Evolutionary conservation across 1,139 yeast species (phyloP), one percentile per base, ranked within the genome.

Genomic region (Suhomyces bribrorum): DNA sequence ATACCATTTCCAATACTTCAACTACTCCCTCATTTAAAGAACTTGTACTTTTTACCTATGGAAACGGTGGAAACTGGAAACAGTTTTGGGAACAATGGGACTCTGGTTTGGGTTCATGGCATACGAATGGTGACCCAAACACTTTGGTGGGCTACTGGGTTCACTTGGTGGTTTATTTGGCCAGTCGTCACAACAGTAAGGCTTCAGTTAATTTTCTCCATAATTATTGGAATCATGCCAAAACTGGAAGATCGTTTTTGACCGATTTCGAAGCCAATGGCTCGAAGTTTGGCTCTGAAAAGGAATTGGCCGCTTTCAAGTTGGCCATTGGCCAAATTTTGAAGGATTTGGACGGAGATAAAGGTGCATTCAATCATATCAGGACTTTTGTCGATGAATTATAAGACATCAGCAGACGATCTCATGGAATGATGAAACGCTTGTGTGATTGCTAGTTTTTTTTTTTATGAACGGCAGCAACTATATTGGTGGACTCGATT

Each of bases 21-120:
- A 49, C 48, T 12, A 43, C 51, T 5, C 38, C 44, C 4, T 53
- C 61, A 12, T 54, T 60, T 36, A 54, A 59, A 31, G 76, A 71
- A 42, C 51, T 66, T 15, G 51, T 65, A 12, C 57, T 71, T 32
- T 59, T 60, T 41, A 60, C 69, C 2, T 68, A 62, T 40, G 77
- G 76, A 1, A 69, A 66, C 43, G 58, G 70, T 12, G 63, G 64
- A 3, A 53, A 63, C 25, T 70, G 75, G 75, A 42, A 44, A 2
- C 49, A 52, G 29, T 72, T 71, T 50, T 72, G 77, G 77, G 46
- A 46, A n/a, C 58, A 64, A 34, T 70, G 75, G 75, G 59, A 66
- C 16, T 41, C 47, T 1, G 44, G 52, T 16, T 41, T 47, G 46
- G 48, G 54, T 20, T 38, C 54, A 27, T 36, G 48, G 42, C 38